Evolutionary conservation across 768 basidiomycete species (phyloP), one percentile per base, ranked within the genome.

Genomic region (Nevesoporus exiguus): DNA sequence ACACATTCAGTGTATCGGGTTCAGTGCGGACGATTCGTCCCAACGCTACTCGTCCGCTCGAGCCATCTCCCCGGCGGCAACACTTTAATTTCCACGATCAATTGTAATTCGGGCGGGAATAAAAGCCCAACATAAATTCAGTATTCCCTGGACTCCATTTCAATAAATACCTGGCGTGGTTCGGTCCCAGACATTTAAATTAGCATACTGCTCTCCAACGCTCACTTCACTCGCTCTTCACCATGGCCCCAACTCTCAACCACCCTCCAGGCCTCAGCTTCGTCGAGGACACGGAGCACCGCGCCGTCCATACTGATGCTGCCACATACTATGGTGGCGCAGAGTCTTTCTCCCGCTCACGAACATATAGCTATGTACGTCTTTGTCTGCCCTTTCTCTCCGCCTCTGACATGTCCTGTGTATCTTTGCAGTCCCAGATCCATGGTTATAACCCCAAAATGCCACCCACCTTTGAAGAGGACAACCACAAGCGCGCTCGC

Each of bases 301-400:
- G 72, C 25, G 64, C 77, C 5, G 78, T 80, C 51, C 75, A 89
- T 61, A 76, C 77, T 48, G 92, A 95, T 50, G 84, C 92, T 9
- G 79, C 84, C 22, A 81, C 83, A 9, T 94, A 94, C 74, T 96
- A 96, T 61, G 90, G 89, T 40, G 84, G 85, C 19, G 80, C 78
- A 41, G 88, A 96, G 65, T 78, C 84, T 4, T 87, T 84, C 70
- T 84, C 85, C 67, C 86, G 93, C 61, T 84, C 88, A 17, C 79
- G 93, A 65, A 96, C 93, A 0, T 97, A 93, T 71, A 93, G 91
- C 60, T 83, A 84, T 56, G 93, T 94, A 73, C 60, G 86, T 15
- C 30, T 55, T 55, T 31, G 29, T 36, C 25, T 43, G 22, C 39
- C 48, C 41, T 43, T 13, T 33, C 53, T 36, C 36, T 36, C 52